Percentiles rank a stretch among this genome's conserved stretches.
Conservation (phyloP, 371 early-diverging fungal genomes). For the Enteropsectra breve region DNA sequence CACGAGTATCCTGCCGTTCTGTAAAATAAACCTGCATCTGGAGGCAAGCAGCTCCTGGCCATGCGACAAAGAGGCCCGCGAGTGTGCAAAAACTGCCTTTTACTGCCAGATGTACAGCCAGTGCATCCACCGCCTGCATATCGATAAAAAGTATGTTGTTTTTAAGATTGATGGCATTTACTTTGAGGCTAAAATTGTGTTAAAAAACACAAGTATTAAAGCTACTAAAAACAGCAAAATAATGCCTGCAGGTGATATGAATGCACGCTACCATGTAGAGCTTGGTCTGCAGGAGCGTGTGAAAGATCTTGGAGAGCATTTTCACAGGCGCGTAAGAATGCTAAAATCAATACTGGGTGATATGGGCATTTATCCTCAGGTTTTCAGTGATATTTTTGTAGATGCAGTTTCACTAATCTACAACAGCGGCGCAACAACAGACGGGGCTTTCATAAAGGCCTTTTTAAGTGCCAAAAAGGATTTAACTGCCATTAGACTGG, state of each 20-base stretch:
- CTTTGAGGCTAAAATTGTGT: conserved; percentile 28
- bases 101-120: conserved; percentile 36
- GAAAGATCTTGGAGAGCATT: not conserved
- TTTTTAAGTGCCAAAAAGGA: conserved; percentile 13
- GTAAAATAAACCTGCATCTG: conserved; percentile 12
- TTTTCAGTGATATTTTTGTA: conserved; percentile 27
- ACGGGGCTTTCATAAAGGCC: conserved; percentile 23
- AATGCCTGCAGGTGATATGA: no score
- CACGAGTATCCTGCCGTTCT: conserved; percentile 11
- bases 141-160: conserved; percentile 29
- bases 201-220: conserved; percentile 10
- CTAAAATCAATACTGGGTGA: conserved; percentile 18
- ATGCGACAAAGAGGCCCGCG: conserved; percentile 21
- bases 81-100: conserved; percentile 43
- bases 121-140: conserved; percentile 11
- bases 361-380: conserved; percentile 38
- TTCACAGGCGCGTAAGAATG: conserved; percentile 6
- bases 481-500: conserved; percentile 1
- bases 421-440: conserved; percentile 9
- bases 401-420: conserved; percentile 26
- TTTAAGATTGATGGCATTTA: conserved; percentile 22
- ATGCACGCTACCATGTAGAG: conserved; percentile 1
- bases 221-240: no score
- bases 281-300: conserved; percentile 11
- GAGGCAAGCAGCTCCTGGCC: conserved; percentile 34